These are phyloP conservation scores for Barnettozyma vustinii DNA, from an alignment of 805 yeast genomes.

Conservation along the genomic window DNA sequence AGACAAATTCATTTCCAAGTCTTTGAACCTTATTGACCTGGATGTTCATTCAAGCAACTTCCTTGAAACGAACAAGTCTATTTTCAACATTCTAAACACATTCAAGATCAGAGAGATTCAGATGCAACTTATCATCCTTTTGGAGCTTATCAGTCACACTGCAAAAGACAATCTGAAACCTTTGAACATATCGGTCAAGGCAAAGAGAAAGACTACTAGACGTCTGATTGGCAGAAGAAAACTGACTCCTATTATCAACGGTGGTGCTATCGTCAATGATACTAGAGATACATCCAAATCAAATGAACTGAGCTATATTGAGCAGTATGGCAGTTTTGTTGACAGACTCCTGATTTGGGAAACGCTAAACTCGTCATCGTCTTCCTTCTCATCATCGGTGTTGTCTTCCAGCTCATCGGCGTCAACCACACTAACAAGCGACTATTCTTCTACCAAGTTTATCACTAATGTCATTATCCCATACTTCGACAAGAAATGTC, in stretches of 20 bases:
- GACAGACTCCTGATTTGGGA: constrained; percentile 55
- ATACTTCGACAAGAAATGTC: constrained; percentile 44
- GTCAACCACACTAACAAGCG: constrained; percentile 29
- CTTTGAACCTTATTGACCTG: constrained; percentile 23
- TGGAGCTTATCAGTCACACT: constrained; percentile 38
- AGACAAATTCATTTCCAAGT: constrained; percentile 23
- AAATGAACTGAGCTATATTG: constrained; percentile 22
- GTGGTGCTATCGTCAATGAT: constrained; percentile 31
- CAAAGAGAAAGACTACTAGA: constrained; percentile 18
- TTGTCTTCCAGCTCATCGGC: constrained; percentile 20
- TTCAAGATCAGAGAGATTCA: constrained; percentile 53
- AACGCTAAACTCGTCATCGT: constrained; percentile 27
- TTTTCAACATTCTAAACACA: constrained; percentile 30
- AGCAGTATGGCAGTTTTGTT: constrained; percentile 37
- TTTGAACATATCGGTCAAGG: constrained; percentile 20
- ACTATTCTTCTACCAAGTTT: constrained; percentile 41
- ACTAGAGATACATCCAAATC: constrained; percentile 1
- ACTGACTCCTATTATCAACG: constrained; percentile 33
- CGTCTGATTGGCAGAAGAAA: constrained; percentile 29
- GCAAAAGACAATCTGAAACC: constrained; percentile 33
- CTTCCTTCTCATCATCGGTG: constrained; percentile 2
- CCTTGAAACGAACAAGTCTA: constrained; percentile 24
- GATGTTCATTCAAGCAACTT: constrained; percentile 21
- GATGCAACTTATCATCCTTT: constrained; percentile 42
- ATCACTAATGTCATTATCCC: constrained; percentile 49